These are phyloP conservation scores for Talaromyces sp. DNA, from an alignment of 2,329 filamentous ascomycete species.

Conservation along the genomic window DNA sequence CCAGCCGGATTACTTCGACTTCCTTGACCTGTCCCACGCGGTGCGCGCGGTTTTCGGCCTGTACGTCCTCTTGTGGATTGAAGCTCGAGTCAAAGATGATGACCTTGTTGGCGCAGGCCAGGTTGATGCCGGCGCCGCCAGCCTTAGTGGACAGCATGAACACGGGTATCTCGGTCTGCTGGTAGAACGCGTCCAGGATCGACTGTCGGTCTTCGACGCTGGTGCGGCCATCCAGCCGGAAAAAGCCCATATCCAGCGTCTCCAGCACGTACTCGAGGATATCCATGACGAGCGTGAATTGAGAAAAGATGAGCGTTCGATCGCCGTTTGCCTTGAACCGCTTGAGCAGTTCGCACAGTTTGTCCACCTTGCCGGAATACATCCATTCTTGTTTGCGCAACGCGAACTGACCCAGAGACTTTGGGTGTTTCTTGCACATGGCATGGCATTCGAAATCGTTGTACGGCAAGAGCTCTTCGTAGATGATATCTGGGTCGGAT, in stretches of 20 bases:
- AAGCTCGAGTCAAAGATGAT: constrained; percentile 97
- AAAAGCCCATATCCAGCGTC: constrained; percentile 66
- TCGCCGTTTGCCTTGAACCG: constrained; percentile 75
- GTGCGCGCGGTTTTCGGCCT: constrained; percentile 95
- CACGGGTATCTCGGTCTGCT: constrained; percentile 70
- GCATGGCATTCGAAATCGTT: constrained; percentile 59
- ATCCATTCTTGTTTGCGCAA: constrained; percentile 60
- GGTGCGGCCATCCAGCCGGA: constrained; percentile 80
- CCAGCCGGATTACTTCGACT: constrained; percentile 83
- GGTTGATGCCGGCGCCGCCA: constrained; percentile 93
- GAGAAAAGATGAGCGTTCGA: constrained; percentile 83
- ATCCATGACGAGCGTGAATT: constrained; percentile 87
- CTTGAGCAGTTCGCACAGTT: constrained; percentile 68
- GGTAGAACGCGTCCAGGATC: constrained; percentile 81
- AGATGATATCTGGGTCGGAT: constrained; percentile 48
- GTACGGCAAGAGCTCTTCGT: constrained; percentile 49
- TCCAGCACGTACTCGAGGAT: constrained; percentile 80
- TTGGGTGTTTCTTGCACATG: constrained; percentile 50
- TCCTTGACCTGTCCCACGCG: constrained; percentile 85
- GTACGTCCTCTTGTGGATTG: constrained; percentile 97
- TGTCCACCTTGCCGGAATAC: constrained; percentile 78
- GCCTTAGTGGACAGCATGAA: constrained; percentile 92
- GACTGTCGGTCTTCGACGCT: constrained; percentile 77
- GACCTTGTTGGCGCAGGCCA: constrained; percentile 94
- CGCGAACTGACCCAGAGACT: constrained; percentile 50